Evolutionary conservation across 108 stramenopile genomes (phyloP).

Genomic region (Skeletonema costatum): DNA sequence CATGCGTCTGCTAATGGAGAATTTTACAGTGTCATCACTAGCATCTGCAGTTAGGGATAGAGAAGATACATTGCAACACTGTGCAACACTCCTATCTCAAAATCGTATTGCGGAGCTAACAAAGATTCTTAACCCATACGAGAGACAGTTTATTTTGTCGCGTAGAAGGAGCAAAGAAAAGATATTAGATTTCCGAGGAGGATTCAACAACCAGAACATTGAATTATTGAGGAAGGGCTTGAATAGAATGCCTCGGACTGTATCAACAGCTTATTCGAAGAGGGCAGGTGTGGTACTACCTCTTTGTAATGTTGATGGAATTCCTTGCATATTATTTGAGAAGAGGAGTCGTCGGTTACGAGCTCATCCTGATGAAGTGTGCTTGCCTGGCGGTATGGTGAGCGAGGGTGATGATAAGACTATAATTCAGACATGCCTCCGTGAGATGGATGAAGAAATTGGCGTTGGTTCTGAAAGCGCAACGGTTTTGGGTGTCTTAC

Average conservation of each 20-base stretch:
- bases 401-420: slow-evolving; percentile 78
- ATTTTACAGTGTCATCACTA: slow-evolving; percentile 90
- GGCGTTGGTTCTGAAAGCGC: slow-evolving; percentile 55
- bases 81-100: slow-evolving; percentile 75
- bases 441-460: slow-evolving; percentile 98
- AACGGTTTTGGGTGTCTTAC: slow-evolving; percentile 81
- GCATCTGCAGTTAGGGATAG: slow-evolving; percentile 93
- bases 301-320: slow-evolving; percentile 90
- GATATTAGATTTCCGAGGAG: slow-evolving; percentile 63
- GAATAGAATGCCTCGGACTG: slow-evolving; percentile 91
- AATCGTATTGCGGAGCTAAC: slow-evolving; percentile 66
- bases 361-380: slow-evolving; percentile 87
- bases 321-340: slow-evolving; percentile 92
- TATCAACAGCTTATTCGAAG: slow-evolving; percentile 78
- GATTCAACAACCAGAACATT: slow-evolving; percentile 65
- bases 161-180: slow-evolving; percentile 56
- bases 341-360: slow-evolving; percentile 73
- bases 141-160: slow-evolving; percentile 62
- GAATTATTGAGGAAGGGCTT: slow-evolving; percentile 87
- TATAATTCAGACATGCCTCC: slow-evolving; percentile 87
- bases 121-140: slow-evolving; percentile 74
- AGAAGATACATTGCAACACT: slow-evolving; percentile 89
- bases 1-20: slow-evolving; percentile 84
- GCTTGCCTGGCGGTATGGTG: slow-evolving; percentile 93
- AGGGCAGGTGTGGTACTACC: slow-evolving; percentile 91